These are phyloP conservation scores for Globisporangium nunn DNA, from an alignment of 352 stramenopile species.

Conservation along the genomic window DNA sequence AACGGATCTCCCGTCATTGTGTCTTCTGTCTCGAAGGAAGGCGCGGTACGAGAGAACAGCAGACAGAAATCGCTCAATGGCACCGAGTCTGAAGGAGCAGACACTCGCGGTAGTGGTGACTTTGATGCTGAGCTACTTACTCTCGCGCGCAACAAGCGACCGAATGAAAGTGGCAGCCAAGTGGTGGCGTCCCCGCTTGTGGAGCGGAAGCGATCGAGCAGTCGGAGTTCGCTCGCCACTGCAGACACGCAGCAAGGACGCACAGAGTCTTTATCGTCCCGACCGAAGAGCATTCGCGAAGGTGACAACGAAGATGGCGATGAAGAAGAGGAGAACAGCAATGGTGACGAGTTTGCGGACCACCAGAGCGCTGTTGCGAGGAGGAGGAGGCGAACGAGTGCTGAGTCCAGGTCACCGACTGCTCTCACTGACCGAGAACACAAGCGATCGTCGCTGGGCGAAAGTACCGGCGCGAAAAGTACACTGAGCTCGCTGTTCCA, in stretches of 20 bases:
- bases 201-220: slow-evolving; percentile 1
- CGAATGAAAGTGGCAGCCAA: slow-evolving; percentile 4
- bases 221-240: not conserved
- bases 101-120: slow-evolving; percentile 11
- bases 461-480: slow-evolving; percentile 2
- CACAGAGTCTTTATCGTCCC: slow-evolving; percentile 4
- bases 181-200: not conserved
- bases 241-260: slow-evolving; percentile 1
- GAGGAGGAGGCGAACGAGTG: slow-evolving; percentile 1
- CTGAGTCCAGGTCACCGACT: not conserved
- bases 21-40: not conserved
- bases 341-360: not conserved
- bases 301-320: slow-evolving; percentile 16
- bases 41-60: not conserved
- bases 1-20: not conserved
- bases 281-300: slow-evolving; percentile 28
- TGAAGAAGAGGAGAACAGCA: slow-evolving; percentile 1
- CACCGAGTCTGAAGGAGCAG: not conserved
- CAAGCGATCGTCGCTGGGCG: not conserved
- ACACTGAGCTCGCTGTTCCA: slow-evolving; percentile 28
- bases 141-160: slow-evolving; percentile 32
- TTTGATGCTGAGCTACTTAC: slow-evolving; percentile 51
- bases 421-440: not conserved
- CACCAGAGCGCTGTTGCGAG: slow-evolving; percentile 9
- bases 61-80: not conserved